A percentile compares a stretch with the other conserved stretches of the same genome.
phyloP scores from a whole-genome alignment of 192 early-diverging fungal genomes.

The Umbelopsis sp. region DNA sequence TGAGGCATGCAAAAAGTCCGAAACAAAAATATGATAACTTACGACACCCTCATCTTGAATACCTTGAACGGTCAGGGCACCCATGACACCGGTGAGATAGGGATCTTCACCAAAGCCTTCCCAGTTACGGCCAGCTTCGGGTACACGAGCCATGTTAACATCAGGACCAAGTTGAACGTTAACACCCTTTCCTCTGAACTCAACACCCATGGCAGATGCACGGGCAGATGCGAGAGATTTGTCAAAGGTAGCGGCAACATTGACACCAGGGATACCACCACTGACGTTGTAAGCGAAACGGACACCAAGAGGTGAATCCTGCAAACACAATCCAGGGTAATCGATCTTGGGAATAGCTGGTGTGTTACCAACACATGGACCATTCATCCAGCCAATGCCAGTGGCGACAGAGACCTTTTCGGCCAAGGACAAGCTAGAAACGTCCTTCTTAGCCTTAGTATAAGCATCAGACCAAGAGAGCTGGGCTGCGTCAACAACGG shows the following conservation, averaged over 20 bases:
- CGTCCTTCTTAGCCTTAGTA: conserved; percentile 24
- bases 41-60: conserved; percentile 32
- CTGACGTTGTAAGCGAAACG: conserved; percentile 47
- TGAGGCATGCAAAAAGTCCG: not conserved
- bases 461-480: conserved; percentile 34
- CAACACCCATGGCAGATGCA: conserved; percentile 55
- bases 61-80: conserved; percentile 32
- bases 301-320: conserved; percentile 54
- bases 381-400: conserved; percentile 44
- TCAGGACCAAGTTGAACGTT: conserved; percentile 57
- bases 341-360: conserved; percentile 36
- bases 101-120: conserved; percentile 41
- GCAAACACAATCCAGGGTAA: conserved; percentile 58
- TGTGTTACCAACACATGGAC: conserved; percentile 57
- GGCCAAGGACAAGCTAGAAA: conserved; percentile 40
- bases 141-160: conserved; percentile 32
- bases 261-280: conserved; percentile 53
- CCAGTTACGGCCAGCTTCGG: conserved; percentile 36
- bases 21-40: not conserved
- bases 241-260: conserved; percentile 68
- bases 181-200: conserved; percentile 59
- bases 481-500: conserved; percentile 10
- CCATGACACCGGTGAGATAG: conserved; percentile 30
- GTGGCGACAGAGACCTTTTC: conserved; percentile 54
- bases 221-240: conserved; percentile 48